Conservation (phyloP, 163 green algal species). For the Scenedesmus sp. region DNA sequence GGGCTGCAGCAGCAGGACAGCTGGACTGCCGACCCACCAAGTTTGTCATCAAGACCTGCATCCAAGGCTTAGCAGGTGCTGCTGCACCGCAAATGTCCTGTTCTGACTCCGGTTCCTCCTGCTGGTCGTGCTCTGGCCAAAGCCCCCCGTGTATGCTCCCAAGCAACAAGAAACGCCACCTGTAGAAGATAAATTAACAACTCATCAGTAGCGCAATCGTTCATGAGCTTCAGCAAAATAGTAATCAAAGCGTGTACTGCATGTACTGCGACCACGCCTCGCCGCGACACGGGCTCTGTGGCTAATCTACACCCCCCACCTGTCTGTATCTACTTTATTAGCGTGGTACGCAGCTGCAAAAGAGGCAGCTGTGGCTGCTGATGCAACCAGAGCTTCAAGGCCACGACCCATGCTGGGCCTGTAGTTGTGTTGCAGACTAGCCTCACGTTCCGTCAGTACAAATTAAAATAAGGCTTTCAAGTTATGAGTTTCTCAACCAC, state of each 20-base stretch:
- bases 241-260: background rate
- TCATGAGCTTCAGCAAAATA: too few species aligned
- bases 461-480: too few species aligned
- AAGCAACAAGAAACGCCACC: background rate
- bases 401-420: background rate
- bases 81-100: background rate
- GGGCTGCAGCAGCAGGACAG: background rate
- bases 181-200: too few species aligned
- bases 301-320: background rate
- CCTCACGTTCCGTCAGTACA: too few species aligned
- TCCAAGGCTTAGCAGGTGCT: background rate
- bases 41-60: background rate
- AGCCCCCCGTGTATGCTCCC: background rate
- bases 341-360: background rate
- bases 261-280: background rate
- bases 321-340: background rate
- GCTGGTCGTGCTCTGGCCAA: background rate
- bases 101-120: background rate
- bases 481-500: too few species aligned
- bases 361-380: background rate
- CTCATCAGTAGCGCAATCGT: too few species aligned
- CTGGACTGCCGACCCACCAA: background rate
- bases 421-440: background rate
- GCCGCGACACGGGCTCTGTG: background rate
- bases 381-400: background rate